Conservation (phyloP, 352 stramenopile genomes). For the Pythium brachiatum region DNA sequence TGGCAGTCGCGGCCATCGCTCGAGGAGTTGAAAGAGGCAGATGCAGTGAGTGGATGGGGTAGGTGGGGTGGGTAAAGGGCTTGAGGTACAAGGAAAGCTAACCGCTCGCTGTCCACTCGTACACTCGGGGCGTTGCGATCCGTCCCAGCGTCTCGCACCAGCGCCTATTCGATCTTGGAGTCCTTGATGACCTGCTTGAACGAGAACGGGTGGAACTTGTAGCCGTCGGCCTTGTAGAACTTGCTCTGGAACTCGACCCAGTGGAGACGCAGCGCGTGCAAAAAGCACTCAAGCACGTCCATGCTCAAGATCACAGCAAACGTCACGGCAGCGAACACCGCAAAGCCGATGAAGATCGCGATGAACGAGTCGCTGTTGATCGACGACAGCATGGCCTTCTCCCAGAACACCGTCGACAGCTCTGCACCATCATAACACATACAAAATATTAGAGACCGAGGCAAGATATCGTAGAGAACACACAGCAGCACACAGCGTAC, state of each 20-base stretch:
- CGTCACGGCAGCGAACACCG: constrained; percentile 92
- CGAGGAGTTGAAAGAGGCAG: neutral
- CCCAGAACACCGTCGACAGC: constrained; percentile 94
- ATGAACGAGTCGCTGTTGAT: constrained; percentile 97
- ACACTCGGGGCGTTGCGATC: constrained; percentile 7
- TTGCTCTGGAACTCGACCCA: constrained; percentile 99
- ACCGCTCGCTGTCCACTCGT: neutral
- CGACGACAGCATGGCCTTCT: constrained; percentile 97
- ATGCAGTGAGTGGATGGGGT: neutral
- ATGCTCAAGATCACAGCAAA: constrained; percentile 98
- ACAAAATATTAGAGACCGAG: neutral
- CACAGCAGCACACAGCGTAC: constrained; percentile 27
- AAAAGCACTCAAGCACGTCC: constrained; percentile 99
- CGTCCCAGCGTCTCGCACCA: neutral
- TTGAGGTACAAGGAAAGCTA: neutral
- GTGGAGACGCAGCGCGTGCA: constrained; percentile 98
- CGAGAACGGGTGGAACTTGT: constrained; percentile 96
- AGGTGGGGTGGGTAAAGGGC: too few relatives aligned
- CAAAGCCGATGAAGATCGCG: constrained; percentile 94
- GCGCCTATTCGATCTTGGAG: constrained; percentile 42
- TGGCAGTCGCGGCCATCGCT: neutral
- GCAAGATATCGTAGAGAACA: too few relatives aligned
- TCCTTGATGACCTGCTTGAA: constrained; percentile 89
- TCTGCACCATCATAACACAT: constrained; percentile 33
- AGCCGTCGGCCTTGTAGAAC: constrained; percentile 98